Base-by-base conservation (phyloP, 495 filamentous ascomycete species). In the Lophium mytilinum region DNA sequence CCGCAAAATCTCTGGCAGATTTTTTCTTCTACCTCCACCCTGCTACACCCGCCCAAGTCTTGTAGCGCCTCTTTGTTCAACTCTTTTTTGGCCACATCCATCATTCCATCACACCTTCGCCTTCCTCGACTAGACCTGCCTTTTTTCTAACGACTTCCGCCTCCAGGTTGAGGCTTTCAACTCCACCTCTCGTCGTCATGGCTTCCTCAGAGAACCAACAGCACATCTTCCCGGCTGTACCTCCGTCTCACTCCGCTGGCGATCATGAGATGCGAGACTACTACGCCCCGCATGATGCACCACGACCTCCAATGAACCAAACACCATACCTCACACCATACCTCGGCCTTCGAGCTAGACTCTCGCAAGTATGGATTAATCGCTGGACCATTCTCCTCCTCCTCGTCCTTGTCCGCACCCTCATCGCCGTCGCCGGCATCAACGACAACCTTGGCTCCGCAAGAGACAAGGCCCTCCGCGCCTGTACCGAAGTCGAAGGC, bases 341-440 rank as follows among this genome's bases (percentile, higher is more conserved):
- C 67, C 86, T 98, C 35, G 93, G 92, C 52, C 79, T 95, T 61
- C 83, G 85, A 60, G 87, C 93, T 56, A 83, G 90, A 57, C 78
- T 97, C 41, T 98, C 93, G 33, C 93, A 98, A 76, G 75, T 89
- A 66, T 95, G 90, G 90, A 85, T 97, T 76, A 97, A 97, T 77
- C 79, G 86, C 72, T 98, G 94, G 94, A 96, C 93, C 40, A 76
- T 98, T 54, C 79, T 98, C 43, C 75, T 98, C 9, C 67, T 95
- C 41, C 80, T 98, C 50, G 82, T 97, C 17, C 80, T 98, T 19
- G 81, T 85, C 58, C 82, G 93, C 46, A 77, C 89, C 55, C 72
- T 98, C 48, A 70, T 98, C 47, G 84, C 90, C 17, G 78, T 87
- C 36, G 74, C 77, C 37, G 78, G 78, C 62, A 74, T 95, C 51